These are phyloP conservation scores for Aspergillus indologenus DNA, from an alignment of 495 filamentous ascomycete species.

Conservation along the genomic window DNA sequence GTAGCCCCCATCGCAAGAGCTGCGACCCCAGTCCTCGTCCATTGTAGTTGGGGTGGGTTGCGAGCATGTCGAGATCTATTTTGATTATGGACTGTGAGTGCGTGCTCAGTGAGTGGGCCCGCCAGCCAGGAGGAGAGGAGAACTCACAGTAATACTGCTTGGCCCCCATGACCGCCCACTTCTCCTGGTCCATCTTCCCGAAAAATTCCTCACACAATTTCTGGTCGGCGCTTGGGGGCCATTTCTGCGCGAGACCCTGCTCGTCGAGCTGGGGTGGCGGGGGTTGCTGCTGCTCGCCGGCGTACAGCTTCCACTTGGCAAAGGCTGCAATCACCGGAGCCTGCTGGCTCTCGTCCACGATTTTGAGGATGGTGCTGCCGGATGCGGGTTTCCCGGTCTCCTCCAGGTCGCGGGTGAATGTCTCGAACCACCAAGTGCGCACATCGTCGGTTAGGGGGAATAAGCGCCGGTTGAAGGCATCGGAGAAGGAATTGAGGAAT, in stretches of 20 bases:
- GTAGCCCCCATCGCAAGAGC: slow-evolving; percentile 12
- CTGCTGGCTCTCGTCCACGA: slow-evolving; percentile 1
- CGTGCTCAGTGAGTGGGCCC: not conserved
- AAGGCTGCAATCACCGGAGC: slow-evolving; percentile 9
- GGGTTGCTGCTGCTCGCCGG: not conserved
- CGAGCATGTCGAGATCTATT: slow-evolving; percentile 17
- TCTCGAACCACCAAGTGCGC: not conserved
- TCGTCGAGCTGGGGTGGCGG: not conserved
- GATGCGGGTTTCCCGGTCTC: not conserved
- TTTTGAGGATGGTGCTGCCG: slow-evolving; percentile 4
- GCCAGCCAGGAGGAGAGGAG: not conserved
- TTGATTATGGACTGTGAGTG: not conserved
- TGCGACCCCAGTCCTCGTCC: slow-evolving; percentile 5
- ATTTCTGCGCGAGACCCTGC: not conserved
- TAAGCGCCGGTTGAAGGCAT: slow-evolving; percentile 10
- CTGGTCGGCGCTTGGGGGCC: slow-evolving; percentile 10
- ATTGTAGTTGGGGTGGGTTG: slow-evolving; percentile 8
- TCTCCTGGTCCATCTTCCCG: not conserved
- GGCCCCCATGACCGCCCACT: slow-evolving; percentile 3
- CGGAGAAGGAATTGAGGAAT: slow-evolving; percentile 8
- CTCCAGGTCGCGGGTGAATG: slow-evolving; percentile 1
- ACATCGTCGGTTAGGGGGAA: slow-evolving; percentile 11
- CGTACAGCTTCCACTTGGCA: slow-evolving; percentile 9
- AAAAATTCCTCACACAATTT: slow-evolving; percentile 13
- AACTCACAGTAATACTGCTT: slow-evolving; percentile 12